phyloP scores from a whole-genome alignment of 1,284 basidiomycete genomes.

The Ganoderma boninense region DNA sequence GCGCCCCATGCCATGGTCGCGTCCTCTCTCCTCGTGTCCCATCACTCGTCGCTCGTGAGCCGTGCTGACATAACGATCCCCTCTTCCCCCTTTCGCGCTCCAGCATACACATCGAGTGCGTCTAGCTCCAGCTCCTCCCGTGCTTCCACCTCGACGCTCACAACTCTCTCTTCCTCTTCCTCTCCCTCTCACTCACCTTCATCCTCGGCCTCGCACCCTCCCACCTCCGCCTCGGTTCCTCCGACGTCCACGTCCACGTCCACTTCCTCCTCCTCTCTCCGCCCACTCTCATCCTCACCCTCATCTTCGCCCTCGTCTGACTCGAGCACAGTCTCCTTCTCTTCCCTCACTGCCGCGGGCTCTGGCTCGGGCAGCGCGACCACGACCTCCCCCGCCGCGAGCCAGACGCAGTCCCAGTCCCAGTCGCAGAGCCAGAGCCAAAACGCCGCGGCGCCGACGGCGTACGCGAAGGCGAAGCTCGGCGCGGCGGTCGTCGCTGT shows the following conservation, averaged over 20 bases:
- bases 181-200: not conserved
- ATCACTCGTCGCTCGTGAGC: not conserved
- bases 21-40: not conserved
- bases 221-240: not conserved
- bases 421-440: not conserved
- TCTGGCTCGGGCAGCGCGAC: not conserved
- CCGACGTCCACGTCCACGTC: no score
- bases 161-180: not conserved
- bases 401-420: not conserved
- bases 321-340: not conserved
- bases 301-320: not conserved
- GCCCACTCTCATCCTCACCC: not conserved
- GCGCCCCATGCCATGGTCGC: not conserved
- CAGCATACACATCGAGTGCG: conserved; percentile 3
- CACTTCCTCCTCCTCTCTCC: not conserved
- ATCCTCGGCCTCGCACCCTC: not conserved
- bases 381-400: not conserved
- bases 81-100: not conserved
- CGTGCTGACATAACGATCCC: not conserved
- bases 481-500: conserved; percentile 1
- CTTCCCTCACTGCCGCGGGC: no score
- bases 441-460: not conserved
- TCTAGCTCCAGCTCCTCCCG: not conserved
- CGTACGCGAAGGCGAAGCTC: not conserved
- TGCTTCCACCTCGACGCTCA: not conserved